Base-by-base conservation (phyloP, 352 stramenopile genomes). In the Pythium graminicola region DNA sequence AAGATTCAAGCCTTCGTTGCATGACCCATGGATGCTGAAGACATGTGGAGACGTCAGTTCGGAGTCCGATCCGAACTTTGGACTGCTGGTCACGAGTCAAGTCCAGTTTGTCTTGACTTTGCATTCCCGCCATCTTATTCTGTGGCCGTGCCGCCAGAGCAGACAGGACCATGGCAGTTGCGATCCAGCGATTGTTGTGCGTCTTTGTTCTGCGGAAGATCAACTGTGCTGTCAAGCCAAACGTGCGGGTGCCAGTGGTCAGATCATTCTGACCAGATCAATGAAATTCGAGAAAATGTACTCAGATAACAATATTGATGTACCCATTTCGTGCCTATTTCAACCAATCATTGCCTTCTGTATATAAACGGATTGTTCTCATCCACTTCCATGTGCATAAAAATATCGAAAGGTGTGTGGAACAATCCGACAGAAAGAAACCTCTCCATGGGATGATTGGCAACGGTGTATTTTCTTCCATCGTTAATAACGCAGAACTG, bases 351-450 rank as follows among this genome's bases (percentile, higher is more conserved):
- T 0, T 2, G 9, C 8, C 10, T n/a, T 10, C 41, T 29, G 6
- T 24, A 11, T 16, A 22, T 38, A 16, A 16, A 19, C 19, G 24
- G 42, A 49, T 33, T 49, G 42, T 54, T 41, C 33, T 10, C 8
- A 6, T 17, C 33, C 7, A 6, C 26, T 54, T 41, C 47, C 13
- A 2, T 22, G 32, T 33, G 33, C 47, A 54, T 54, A 54, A 46
- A 54, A 54, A 54, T 54, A 54, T 45, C 47, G 32, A 35, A 54
- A 6, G 19, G 35, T 36, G 20, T 6, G 20, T 19, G 35, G 47
- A 54, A 54, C 35, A 49, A 49, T 49, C 42, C 42, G 42, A 33
- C 24, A 26, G 47, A 54, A 54, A 43, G 47, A 54, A 54, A 33
- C 46, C 22, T 40, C 32, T 16, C 36, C 36, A 42, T 42, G 36